Evolutionary conservation across 2,329 filamentous ascomycete genomes (phyloP).

Genomic region (Aspergillus hortae): DNA sequence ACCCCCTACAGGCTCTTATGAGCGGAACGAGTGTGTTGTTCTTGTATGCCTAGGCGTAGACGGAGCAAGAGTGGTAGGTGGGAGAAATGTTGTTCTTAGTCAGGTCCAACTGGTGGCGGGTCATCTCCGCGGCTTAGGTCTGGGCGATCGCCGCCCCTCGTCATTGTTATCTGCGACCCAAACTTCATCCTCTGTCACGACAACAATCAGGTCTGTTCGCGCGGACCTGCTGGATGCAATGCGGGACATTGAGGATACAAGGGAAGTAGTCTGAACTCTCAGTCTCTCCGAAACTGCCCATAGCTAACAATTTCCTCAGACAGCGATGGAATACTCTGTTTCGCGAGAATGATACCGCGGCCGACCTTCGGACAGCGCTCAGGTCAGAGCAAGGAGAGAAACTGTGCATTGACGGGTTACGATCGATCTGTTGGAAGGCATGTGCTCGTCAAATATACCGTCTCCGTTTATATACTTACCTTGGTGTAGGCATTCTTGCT

Average conservation of each 20-base stretch:
- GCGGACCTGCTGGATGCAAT: slow-evolving; percentile 35
- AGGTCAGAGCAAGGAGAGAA: slow-evolving; percentile 57
- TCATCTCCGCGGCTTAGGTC: slow-evolving; percentile 5
- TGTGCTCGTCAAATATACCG: slow-evolving; percentile 3
- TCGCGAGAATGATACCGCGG: slow-evolving; percentile 49
- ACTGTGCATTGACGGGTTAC: slow-evolving; percentile 68
- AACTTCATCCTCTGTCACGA: not conserved
- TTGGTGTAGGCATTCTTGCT: slow-evolving; percentile 68
- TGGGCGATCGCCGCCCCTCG: slow-evolving; percentile 3
- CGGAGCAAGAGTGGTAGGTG: too few species aligned
- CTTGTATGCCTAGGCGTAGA: too few species aligned
- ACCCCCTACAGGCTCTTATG: too few species aligned
- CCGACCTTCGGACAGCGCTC: slow-evolving; percentile 64
- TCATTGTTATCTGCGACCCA: slow-evolving; percentile 4
- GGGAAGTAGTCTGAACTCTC: slow-evolving; percentile 31
- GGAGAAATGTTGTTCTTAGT: not conserved
- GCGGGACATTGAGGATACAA: slow-evolving; percentile 54
- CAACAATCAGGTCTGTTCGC: not conserved
- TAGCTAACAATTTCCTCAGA: slow-evolving; percentile 39
- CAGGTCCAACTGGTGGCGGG: slow-evolving; percentile 3
- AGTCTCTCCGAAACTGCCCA: not conserved
- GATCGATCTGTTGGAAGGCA: slow-evolving; percentile 92
- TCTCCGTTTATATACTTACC: slow-evolving; percentile 15
- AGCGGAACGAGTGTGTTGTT: too few species aligned
- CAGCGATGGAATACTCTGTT: slow-evolving; percentile 66